A percentile compares a stretch with the other conserved stretches of the same genome.
These are phyloP conservation scores for Suillus subalutaceus DNA, from an alignment of 768 basidiomycete species.

Conservation along the genomic window DNA sequence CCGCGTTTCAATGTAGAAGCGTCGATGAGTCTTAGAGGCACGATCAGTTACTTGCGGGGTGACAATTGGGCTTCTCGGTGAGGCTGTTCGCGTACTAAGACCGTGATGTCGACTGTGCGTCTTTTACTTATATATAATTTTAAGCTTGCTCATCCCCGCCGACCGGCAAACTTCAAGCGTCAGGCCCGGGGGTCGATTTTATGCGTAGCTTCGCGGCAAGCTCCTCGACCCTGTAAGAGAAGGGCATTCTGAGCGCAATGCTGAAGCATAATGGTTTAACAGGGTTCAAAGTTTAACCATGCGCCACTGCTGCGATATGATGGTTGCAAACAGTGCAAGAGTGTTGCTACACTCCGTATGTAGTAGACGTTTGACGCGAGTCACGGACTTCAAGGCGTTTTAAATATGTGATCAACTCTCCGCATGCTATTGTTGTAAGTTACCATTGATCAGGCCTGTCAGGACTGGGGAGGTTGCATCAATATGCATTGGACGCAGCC, in stretches of 20 bases:
- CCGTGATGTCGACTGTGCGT: not conserved
- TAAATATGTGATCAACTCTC: not conserved
- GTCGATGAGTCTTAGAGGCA: not conserved
- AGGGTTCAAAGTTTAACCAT: constrained; percentile 1
- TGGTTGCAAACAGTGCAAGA: not conserved
- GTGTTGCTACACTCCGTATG: not conserved
- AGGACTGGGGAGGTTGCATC: not conserved
- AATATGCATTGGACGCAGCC: not conserved
- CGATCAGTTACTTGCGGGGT: not conserved
- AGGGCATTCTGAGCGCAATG: not conserved
- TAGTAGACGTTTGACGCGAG: not conserved
- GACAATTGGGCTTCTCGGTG: not conserved
- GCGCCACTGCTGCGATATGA: not conserved
- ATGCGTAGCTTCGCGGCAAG: constrained; percentile 1
- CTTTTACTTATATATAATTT: not conserved
- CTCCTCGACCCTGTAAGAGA: not conserved
- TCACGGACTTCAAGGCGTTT: not conserved
- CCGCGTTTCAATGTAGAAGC: not conserved
- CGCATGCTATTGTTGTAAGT: not conserved
- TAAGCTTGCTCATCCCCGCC: constrained; percentile 5
- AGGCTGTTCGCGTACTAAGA: not conserved
- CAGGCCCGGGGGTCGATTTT: not conserved
- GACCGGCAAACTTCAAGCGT: not conserved
- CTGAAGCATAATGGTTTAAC: not conserved
- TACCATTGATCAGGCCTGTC: not conserved